Percentiles rank a stretch among this genome's conserved stretches.
phyloP scores from a whole-genome alignment of 2,329 filamentous ascomycete species.

The Xenoacremonium recifei region DNA sequence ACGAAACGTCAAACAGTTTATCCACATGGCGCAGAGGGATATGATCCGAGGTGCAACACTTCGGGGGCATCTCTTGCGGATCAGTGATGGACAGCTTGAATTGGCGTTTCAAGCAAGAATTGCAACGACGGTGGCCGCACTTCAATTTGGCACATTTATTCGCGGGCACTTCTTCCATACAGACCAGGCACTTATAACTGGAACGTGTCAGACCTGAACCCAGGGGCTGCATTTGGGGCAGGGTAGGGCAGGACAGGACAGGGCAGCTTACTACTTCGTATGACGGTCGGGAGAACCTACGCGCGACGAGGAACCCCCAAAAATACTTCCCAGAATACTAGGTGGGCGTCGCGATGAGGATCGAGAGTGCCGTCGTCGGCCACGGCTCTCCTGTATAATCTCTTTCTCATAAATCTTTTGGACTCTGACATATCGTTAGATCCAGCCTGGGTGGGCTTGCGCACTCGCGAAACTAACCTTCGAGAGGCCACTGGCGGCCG shows the following conservation, averaged over 20 bases:
- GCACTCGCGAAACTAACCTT: slow-evolving; percentile 21
- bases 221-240: no score
- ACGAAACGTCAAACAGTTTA: slow-evolving; percentile 66
- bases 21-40: slow-evolving; percentile 79
- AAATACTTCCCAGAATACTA: slow-evolving; percentile 26
- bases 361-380: slow-evolving; percentile 21
- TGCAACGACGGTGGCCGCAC: slow-evolving; percentile 81
- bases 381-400: slow-evolving; percentile 20
- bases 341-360: slow-evolving; percentile 25
- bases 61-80: slow-evolving; percentile 79
- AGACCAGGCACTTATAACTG: slow-evolving; percentile 72
- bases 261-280: slow-evolving; percentile 22
- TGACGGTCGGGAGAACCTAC: slow-evolving; percentile 27
- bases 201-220: slow-evolving; percentile 10
- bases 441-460: no score
- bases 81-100: slow-evolving; percentile 77
- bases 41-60: slow-evolving; percentile 71
- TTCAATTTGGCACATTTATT: slow-evolving; percentile 67
- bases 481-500: slow-evolving; percentile 33
- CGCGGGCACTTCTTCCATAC: slow-evolving; percentile 64
- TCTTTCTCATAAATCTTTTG: slow-evolving; percentile 24
- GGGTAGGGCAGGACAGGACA: neutral
- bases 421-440: slow-evolving; percentile 14
- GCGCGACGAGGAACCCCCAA: slow-evolving; percentile 22
- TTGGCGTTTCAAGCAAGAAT: slow-evolving; percentile 68